A percentile compares a stretch with the other conserved stretches of the same genome.
These are phyloP conservation scores for Metschnikowia cerradonensis DNA, from an alignment of 805 yeast species.

Conservation along the genomic window DNA sequence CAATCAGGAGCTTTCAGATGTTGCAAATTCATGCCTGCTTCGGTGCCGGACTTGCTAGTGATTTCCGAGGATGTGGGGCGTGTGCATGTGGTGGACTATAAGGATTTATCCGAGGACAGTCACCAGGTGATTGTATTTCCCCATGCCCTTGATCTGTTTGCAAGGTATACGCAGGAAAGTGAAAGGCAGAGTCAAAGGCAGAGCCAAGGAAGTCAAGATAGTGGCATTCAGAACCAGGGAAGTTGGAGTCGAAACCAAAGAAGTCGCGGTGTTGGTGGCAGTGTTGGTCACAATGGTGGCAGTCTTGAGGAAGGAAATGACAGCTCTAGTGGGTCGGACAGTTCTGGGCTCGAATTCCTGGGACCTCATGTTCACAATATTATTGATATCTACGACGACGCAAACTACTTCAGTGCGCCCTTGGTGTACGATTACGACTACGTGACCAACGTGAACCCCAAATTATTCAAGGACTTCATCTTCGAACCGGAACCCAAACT, in stretches of 20 bases:
- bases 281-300: too few relatives aligned
- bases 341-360: neutral
- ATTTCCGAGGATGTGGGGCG: constrained; percentile 83
- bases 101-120: constrained; percentile 44
- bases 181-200: too few relatives aligned
- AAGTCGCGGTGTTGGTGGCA: too few relatives aligned
- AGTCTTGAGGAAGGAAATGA: too few relatives aligned
- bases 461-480: constrained; percentile 32
- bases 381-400: constrained; percentile 12
- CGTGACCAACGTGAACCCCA: constrained; percentile 33
- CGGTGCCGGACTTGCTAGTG: constrained; percentile 71
- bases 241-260: too few relatives aligned
- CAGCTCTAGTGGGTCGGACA: too few relatives aligned
- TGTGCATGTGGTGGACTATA: constrained; percentile 77
- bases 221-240: too few relatives aligned
- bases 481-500: constrained; percentile 26
- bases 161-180: constrained; percentile 16
- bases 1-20: constrained; percentile 67
- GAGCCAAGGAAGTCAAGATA: too few relatives aligned
- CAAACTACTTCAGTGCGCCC: constrained; percentile 27
- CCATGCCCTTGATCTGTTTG: constrained; percentile 40
- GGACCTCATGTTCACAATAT: constrained; percentile 3
- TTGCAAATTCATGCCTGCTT: constrained; percentile 47
- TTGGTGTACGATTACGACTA: constrained; percentile 42
- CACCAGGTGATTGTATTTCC: constrained; percentile 69